A percentile compares a stretch with the other conserved stretches of the same genome.
Conservation (phyloP, 345 rosid species). For the Salix purpurea region DNA sequence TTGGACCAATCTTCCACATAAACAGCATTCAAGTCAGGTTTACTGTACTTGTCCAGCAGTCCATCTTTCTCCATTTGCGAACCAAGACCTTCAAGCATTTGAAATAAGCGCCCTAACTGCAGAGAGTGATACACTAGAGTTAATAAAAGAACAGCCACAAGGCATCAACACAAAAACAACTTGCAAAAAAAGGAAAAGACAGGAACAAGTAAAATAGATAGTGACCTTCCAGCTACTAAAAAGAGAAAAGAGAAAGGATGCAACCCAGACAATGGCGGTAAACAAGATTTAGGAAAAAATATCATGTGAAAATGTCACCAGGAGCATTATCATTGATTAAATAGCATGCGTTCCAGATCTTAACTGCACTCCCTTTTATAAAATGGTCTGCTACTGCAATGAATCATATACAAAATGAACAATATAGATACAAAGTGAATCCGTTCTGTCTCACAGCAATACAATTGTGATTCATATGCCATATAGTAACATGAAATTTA, state of each 20-base stretch:
- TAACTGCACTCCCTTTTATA: too few species aligned
- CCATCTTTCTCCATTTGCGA: constrained; percentile 67
- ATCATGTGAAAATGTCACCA: too few species aligned
- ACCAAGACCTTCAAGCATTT: constrained; percentile 89
- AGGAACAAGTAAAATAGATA: not conserved
- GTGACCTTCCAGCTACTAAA: not conserved
- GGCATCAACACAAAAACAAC: not conserved
- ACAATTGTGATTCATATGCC: not conserved
- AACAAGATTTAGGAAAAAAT: too few species aligned
- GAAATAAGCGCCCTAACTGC: constrained; percentile 86
- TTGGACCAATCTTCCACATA: constrained; percentile 70
- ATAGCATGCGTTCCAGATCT: too few species aligned
- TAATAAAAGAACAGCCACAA: not conserved
- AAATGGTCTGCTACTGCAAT: too few species aligned
- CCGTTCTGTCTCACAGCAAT: too few species aligned
- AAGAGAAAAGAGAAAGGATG: not conserved
- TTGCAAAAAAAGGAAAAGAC: not conserved
- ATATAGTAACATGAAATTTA: not conserved
- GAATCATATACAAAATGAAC: too few species aligned
- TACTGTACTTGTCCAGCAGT: constrained; percentile 69
- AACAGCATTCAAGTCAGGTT: constrained; percentile 54
- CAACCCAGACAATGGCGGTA: too few species aligned
- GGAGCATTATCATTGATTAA: too few species aligned
- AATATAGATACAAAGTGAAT: too few species aligned
- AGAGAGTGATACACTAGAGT: constrained; percentile 16